These are phyloP conservation scores for Syzygium malaccense DNA, from an alignment of 441 rosid genomes.

Conservation along the genomic window DNA sequence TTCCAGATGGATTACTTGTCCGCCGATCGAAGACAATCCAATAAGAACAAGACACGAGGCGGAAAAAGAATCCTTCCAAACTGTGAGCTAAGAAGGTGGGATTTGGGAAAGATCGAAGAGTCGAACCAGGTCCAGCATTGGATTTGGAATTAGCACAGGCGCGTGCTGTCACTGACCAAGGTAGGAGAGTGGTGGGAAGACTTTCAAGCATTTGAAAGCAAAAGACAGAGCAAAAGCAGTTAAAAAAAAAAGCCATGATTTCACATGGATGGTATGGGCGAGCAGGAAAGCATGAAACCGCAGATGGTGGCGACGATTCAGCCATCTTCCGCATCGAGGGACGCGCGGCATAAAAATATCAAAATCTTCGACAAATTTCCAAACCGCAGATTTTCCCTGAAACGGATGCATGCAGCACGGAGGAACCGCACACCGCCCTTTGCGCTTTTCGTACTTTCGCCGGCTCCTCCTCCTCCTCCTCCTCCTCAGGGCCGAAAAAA, in stretches of 20 bases:
- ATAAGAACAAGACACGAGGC: too few species aligned
- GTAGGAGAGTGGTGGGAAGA: neutral
- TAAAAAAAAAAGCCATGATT: neutral
- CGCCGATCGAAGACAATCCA: too few species aligned
- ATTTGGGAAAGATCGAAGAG: too few species aligned
- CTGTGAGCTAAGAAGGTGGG: too few species aligned
- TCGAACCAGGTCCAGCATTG: too few species aligned
- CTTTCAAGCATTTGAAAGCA: neutral
- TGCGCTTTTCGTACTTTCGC: neutral
- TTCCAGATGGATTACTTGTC: too few species aligned
- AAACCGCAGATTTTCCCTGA: neutral
- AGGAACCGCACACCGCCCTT: neutral
- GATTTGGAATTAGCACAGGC: too few species aligned
- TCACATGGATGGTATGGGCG: neutral
- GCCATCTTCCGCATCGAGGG: neutral
- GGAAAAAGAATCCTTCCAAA: too few species aligned
- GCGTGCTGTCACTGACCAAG: neutral
- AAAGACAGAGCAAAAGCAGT: neutral
- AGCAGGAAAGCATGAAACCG: neutral
- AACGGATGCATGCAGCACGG: neutral
- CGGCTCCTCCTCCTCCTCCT: neutral
- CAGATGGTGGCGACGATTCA: slow-evolving; percentile 20
- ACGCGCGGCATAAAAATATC: neutral
- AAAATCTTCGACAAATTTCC: neutral
- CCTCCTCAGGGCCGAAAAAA: neutral